Conservation (phyloP, 805 yeast genomes). For the Candida saitoana region DNA sequence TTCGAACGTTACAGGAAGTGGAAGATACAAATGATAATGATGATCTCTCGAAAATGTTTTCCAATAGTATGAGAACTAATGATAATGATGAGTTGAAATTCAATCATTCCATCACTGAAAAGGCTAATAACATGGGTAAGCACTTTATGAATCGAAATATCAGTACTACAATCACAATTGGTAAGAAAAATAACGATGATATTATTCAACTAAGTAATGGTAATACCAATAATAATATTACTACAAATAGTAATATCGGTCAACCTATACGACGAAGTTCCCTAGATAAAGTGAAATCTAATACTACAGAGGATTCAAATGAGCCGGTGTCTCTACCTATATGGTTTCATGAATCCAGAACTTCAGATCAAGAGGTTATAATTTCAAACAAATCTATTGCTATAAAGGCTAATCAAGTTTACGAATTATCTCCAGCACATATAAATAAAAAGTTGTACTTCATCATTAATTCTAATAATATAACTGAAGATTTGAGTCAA, state of each 20-base stretch:
- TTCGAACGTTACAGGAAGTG: constrained; percentile 8
- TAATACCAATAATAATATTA: neutral
- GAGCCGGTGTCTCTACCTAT: constrained; percentile 39
- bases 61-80: constrained; percentile 1
- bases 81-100: constrained; percentile 9
- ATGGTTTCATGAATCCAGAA: constrained; percentile 69
- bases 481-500: constrained; percentile 9
- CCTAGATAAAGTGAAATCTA: neutral
- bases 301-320: constrained; percentile 3
- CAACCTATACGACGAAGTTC: neutral
- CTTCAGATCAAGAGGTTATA: constrained; percentile 55
- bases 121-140: constrained; percentile 3
- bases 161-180: constrained; percentile 22
- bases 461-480: constrained; percentile 13
- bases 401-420: constrained; percentile 68
- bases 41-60: constrained; percentile 3
- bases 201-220: too few relatives aligned
- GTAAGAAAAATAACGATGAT: constrained; percentile 10
- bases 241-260: neutral
- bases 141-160: constrained; percentile 16
- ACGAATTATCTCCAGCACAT: constrained; percentile 44
- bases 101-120: constrained; percentile 1
- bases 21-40: constrained; percentile 5
- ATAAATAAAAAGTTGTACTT: constrained; percentile 14
- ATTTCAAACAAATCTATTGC: constrained; percentile 58